Evolutionary conservation across 2,329 filamentous ascomycete genomes (phyloP).

Genomic region (Colletotrichum noveboracense): DNA sequence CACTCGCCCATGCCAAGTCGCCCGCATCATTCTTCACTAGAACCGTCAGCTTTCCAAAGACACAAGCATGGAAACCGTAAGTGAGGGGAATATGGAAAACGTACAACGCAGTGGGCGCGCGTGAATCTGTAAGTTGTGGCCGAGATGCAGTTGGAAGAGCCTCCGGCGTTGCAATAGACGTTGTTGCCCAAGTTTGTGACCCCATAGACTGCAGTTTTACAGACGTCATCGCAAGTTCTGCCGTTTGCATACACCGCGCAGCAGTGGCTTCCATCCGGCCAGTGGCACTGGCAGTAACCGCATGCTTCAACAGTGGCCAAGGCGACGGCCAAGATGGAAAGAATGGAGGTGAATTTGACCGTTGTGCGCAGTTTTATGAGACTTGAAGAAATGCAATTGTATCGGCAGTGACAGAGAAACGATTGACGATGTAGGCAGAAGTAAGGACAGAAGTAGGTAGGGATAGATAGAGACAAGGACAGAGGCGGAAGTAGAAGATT

Average conservation of each 20-base stretch:
- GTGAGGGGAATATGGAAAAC: accelerated
- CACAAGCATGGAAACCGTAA: neutral
- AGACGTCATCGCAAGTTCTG: neutral
- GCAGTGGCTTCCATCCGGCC: neutral
- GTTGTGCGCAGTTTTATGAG: neutral
- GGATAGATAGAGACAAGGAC: neutral
- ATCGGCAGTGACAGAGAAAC: neutral
- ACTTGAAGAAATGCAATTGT: neutral
- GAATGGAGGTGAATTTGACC: neutral
- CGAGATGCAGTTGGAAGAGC: neutral
- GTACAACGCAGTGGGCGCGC: neutral
- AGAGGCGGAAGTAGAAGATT: neutral
- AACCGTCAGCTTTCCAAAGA: neutral
- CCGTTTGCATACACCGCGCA: neutral
- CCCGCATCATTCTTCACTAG: neutral
- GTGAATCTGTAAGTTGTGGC: neutral
- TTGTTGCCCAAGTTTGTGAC: neutral
- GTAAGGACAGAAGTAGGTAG: neutral
- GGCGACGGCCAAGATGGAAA: neutral
- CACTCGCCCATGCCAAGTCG: neutral
- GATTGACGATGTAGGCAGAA: no score
- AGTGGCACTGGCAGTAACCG: neutral
- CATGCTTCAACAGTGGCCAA: neutral
- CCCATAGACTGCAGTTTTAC: neutral
- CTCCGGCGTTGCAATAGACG: neutral